Evolutionary conservation across 495 filamentous ascomycete species (phyloP).

Genomic region (Tuber calosporum): DNA sequence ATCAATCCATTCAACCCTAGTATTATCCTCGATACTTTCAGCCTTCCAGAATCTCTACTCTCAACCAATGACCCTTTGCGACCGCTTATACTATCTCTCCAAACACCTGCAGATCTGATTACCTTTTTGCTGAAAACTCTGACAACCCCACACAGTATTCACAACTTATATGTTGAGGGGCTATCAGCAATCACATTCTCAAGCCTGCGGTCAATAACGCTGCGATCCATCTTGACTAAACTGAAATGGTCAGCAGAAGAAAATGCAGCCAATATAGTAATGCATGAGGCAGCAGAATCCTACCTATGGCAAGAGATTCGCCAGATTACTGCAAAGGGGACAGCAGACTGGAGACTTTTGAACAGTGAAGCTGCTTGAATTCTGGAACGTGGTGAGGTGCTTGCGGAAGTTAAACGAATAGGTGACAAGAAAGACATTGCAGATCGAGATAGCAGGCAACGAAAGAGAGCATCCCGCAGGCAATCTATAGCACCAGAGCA

Average conservation of each 20-base stretch:
- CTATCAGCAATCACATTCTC: not conserved
- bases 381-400: constrained; percentile 1
- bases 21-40: not conserved
- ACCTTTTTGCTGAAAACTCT: not conserved
- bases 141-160: constrained; percentile 3
- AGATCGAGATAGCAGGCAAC: too few species aligned
- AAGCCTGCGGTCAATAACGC: constrained; percentile 10
- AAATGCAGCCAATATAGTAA: not conserved
- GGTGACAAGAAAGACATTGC: not conserved
- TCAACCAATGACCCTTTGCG: too few species aligned
- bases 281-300: constrained; percentile 3
- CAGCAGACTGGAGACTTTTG: constrained; percentile 1
- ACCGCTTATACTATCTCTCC: too few species aligned
- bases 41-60: not conserved
- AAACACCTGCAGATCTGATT: not conserved
- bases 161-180: constrained; percentile 7
- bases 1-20: constrained; percentile 4
- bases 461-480: too few species aligned
- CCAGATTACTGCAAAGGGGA: not conserved
- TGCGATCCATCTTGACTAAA: not conserved
- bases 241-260: constrained; percentile 10
- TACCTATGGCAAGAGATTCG: constrained; percentile 11
- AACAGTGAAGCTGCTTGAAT: constrained; percentile 11
- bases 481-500: too few species aligned
- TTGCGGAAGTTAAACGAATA: constrained; percentile 11